Conservation (phyloP, 208 protist species). For the Trypanosomatidae sp. region DNA sequence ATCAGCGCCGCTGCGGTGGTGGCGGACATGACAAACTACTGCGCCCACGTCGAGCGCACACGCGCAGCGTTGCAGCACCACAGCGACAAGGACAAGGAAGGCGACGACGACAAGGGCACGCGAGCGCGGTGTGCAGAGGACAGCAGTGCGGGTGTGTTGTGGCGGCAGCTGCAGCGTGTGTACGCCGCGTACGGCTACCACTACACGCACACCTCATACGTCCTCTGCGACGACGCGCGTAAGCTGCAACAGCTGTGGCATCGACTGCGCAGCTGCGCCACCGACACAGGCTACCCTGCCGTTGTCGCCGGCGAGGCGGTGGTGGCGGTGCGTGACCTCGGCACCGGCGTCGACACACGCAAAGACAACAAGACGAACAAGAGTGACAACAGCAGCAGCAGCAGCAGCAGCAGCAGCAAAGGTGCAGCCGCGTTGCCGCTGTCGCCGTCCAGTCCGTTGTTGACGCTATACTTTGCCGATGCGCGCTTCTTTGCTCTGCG, state of each 20-base stretch:
- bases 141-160: too few relatives aligned
- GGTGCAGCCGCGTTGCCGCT: slow-evolving; percentile 12
- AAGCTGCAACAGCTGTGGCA: slow-evolving; percentile 78
- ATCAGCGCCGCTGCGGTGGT: slow-evolving; percentile 85
- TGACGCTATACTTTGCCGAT: slow-evolving; percentile 94
- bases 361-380: slow-evolving; percentile 44
- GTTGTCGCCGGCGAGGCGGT: slow-evolving; percentile 41
- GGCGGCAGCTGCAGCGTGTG: slow-evolving; percentile 54
- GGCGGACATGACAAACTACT: slow-evolving; percentile 80
- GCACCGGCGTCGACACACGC: slow-evolving; percentile 69
- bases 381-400: slow-evolving; percentile 82
- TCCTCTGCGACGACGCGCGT: slow-evolving; percentile 73
- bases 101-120: too few relatives aligned
- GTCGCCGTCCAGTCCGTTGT: slow-evolving; percentile 79
- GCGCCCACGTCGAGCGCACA: slow-evolving; percentile 7
- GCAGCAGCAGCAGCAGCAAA: slow-evolving; percentile 60
- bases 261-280: slow-evolving; percentile 27
- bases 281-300: slow-evolving; percentile 29
- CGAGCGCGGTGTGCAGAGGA: too few relatives aligned
- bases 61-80: too few relatives aligned
- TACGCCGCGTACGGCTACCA: slow-evolving; percentile 85
- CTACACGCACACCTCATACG: slow-evolving; percentile 89
- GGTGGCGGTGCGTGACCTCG: slow-evolving; percentile 83
- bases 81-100: too few relatives aligned
- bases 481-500: slow-evolving; percentile 86